Evolutionary conservation across 495 filamentous ascomycete species (phyloP).

Genomic region (Neurospora cerealis): DNA sequence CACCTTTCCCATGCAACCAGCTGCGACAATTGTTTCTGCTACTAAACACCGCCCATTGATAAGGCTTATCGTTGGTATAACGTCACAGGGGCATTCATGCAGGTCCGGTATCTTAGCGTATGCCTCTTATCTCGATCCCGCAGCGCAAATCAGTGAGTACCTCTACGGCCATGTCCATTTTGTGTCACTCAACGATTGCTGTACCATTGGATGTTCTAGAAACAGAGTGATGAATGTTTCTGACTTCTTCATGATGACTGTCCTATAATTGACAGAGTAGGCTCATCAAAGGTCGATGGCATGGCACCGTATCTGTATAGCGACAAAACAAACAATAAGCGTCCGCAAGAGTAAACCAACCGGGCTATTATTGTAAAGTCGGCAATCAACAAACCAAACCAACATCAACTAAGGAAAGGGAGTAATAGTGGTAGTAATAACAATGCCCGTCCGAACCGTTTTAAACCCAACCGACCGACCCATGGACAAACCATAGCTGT

Average conservation of each 20-base stretch:
- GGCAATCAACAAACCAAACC: background rate
- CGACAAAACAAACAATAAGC: too few species aligned
- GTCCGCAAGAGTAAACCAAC: too few species aligned
- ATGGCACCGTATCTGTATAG: too few species aligned
- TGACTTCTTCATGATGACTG: background rate
- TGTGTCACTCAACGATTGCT: background rate
- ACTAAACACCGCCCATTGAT: background rate
- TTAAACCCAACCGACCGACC: background rate
- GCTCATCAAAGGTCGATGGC: too few species aligned
- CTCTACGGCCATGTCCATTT: background rate
- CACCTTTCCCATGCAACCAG: background rate
- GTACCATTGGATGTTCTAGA: background rate
- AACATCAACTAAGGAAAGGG: background rate
- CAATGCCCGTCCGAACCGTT: background rate
- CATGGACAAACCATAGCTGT: background rate
- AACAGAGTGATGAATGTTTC: background rate
- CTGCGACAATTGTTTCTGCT: background rate
- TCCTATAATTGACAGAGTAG: background rate
- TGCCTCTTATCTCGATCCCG: background rate
- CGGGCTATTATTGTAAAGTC: background rate
- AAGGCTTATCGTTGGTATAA: background rate
- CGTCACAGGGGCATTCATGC: background rate
- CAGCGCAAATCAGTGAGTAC: background rate
- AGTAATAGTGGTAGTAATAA: background rate
- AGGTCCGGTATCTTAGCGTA: background rate